Evolutionary conservation across 306 rosid species (phyloP), one percentile per base, ranked within the genome.

Genomic region (Rosa persica): DNA sequence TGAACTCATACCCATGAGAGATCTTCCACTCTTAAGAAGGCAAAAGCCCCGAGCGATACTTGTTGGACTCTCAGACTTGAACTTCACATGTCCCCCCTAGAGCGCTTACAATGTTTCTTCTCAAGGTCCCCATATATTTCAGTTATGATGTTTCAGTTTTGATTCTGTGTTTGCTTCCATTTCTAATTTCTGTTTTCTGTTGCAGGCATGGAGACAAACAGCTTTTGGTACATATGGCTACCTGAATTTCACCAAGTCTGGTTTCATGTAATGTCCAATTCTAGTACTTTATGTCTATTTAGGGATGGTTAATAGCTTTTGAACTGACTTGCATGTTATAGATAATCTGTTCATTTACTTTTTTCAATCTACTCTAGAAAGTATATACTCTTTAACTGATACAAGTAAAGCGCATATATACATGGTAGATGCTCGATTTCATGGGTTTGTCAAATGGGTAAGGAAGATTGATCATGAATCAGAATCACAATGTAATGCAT

Each of bases 231-330:
- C 88, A 44, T 92, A 88, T 84, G 98, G 98, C 12, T 95, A 88
- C 78, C 88, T 90, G 34, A 92, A 92, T 84, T 94, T 92, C 92
- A 94, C 98, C 85, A 94, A 90, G 79, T 69, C 97, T 76, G 97
- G 84, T 40, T 94, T 87, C 85, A 84, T 85, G 97, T 92, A 78
- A 83, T 43, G 81, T 81, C 62, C 86, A 69, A 8, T 72, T 57
- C 22, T 17, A 38, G 0, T 74, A 2, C 40, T 49, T 8, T 73
- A 1, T 36, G 8, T 30, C 38, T 44, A 17, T 5, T 38, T 2
- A 2, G 66, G 60, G 7, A 57, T 69, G 8, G 13, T 43, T 5
- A 3, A 38, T 66, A 17, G 27, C 2, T 5, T 3, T 40, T 67
- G 57, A 51, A 51, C 22, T 16, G 57, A 19, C 22, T 51, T 51